Evolutionary conservation across 2,329 filamentous ascomycete genomes (phyloP).

Genomic region (Akanthomyces dipterigenus): DNA sequence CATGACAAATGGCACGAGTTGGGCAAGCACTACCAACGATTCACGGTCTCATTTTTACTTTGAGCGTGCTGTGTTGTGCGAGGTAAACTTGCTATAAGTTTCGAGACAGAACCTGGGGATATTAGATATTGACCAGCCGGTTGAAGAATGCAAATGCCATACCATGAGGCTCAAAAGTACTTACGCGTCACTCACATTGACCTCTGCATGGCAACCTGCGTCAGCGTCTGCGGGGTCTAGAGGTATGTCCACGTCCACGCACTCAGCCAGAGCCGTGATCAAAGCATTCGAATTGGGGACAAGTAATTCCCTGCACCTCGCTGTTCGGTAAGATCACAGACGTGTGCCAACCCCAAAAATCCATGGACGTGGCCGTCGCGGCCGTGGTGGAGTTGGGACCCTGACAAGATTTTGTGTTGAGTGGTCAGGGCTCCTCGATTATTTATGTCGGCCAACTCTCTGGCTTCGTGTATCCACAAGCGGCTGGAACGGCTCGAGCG

Average conservation of each 20-base stretch:
- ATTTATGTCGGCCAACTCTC: slow-evolving; percentile 2
- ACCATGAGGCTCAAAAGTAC: not conserved
- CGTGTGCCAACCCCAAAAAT: not conserved
- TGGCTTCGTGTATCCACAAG: not conserved
- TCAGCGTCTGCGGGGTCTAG: not conserved
- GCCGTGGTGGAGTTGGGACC: not conserved
- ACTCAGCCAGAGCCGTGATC: not conserved
- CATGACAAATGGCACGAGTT: too few relatives aligned
- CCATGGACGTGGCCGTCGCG: not conserved
- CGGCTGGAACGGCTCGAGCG: not conserved
- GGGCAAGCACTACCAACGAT: too few relatives aligned
- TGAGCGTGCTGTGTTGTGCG: too few relatives aligned
- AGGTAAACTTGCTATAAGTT: too few relatives aligned
- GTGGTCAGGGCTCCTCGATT: not conserved
- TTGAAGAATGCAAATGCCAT: too few relatives aligned
- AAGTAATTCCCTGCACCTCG: not conserved
- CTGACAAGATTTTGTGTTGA: not conserved
- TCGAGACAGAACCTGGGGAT: too few relatives aligned
- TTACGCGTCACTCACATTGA: not conserved
- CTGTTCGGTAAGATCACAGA: not conserved
- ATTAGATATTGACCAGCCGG: too few relatives aligned
- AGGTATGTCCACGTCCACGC: not conserved
- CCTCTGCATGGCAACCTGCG: not conserved
- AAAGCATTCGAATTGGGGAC: not conserved
- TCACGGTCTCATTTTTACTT: too few relatives aligned